A percentile compares a stretch with the other conserved stretches of the same genome.
phyloP scores from a whole-genome alignment of 208 protist genomes.

The Trypanosoma cruzi region DNA sequence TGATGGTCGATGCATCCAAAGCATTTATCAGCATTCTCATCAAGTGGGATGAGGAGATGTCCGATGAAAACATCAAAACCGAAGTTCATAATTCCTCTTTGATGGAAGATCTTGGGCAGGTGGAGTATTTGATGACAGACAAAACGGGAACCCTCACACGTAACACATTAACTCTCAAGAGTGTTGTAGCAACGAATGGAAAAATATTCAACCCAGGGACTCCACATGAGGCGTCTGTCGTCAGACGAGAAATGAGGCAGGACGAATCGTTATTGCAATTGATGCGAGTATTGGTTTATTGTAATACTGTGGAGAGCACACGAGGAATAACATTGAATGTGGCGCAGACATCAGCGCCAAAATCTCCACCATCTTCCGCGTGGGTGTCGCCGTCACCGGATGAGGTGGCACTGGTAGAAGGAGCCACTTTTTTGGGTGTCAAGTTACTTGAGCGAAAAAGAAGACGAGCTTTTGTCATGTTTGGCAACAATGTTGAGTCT shows the following conservation, averaged over 20 bases:
- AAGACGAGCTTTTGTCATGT: slow-evolving; percentile 24
- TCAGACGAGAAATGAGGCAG: not conserved
- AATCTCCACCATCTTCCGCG: not conserved
- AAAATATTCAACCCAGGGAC: slow-evolving; percentile 14
- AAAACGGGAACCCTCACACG: slow-evolving; percentile 95
- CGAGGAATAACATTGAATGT: not conserved
- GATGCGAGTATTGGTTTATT: slow-evolving; percentile 59
- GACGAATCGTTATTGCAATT: slow-evolving; percentile 33
- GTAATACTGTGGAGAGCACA: slow-evolving; percentile 64
- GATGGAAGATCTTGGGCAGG: slow-evolving; percentile 92
- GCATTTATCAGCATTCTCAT: slow-evolving; percentile 87
- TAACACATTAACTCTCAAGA: slow-evolving; percentile 84
- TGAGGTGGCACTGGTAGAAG: slow-evolving; percentile 91
- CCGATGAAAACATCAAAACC: slow-evolving; percentile 40
- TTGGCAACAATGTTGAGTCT: slow-evolving; percentile 33
- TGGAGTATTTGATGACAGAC: slow-evolving; percentile 93
- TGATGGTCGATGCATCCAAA: slow-evolving; percentile 94
- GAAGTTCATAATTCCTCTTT: slow-evolving; percentile 87
- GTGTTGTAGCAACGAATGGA: slow-evolving; percentile 41
- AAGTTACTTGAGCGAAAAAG: slow-evolving; percentile 47
- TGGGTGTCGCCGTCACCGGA: slow-evolving; percentile 93
- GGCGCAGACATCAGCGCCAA: not conserved
- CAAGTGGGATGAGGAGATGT: slow-evolving; percentile 86
- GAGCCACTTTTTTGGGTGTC: slow-evolving; percentile 69
- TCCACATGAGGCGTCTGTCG: slow-evolving; percentile 10